Evolutionary conservation across 768 basidiomycete genomes (phyloP).

Genomic region (Serendipita sp.): DNA sequence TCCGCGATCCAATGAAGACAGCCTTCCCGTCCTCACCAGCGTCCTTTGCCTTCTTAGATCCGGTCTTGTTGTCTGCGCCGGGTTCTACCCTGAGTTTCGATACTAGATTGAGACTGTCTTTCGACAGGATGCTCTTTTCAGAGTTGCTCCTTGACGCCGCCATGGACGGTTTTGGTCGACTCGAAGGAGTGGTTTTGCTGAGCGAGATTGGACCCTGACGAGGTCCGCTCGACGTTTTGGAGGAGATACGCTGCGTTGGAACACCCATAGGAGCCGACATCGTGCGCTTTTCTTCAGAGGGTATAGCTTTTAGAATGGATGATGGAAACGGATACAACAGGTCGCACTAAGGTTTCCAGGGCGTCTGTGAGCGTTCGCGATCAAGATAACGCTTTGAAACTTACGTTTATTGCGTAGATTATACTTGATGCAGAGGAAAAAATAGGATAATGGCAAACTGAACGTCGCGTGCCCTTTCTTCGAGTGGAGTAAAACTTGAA

Average conservation of each 20-base stretch:
- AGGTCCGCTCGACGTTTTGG: neutral
- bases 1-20: conserved; percentile 23
- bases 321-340: too few species aligned
- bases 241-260: neutral
- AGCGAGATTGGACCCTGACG: neutral
- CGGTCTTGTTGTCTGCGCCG: neutral
- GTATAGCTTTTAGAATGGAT: too few species aligned
- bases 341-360: too few species aligned
- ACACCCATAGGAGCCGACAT: conserved; percentile 5
- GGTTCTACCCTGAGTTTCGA: neutral
- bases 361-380: too few species aligned
- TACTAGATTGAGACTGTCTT: neutral
- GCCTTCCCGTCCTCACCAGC: neutral
- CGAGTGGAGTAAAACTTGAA: too few species aligned
- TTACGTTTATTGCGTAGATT: too few species aligned
- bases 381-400: too few species aligned
- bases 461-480: too few species aligned
- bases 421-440: too few species aligned
- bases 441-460: too few species aligned
- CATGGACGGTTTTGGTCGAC: neutral
- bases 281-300: neutral
- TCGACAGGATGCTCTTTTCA: neutral
- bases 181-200: neutral
- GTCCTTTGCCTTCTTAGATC: neutral
- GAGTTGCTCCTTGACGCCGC: neutral